Percentiles rank a stretch among this genome's conserved stretches.
phyloP scores from a whole-genome alignment of 768 basidiomycete species.

The Tylopilus intermedius region DNA sequence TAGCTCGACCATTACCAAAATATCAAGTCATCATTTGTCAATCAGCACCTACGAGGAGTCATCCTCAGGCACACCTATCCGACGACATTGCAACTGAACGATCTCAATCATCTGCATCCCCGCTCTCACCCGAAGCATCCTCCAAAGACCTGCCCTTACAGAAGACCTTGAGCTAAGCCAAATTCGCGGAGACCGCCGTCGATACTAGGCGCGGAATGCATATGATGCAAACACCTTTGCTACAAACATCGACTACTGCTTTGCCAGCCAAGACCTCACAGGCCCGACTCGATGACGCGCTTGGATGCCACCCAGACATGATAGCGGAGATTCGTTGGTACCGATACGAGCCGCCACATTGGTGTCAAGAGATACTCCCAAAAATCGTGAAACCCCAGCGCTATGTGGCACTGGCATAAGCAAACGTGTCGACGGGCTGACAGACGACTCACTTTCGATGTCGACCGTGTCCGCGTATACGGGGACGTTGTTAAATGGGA shows the following conservation, averaged over 20 bases:
- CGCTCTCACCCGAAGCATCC: too few relatives aligned
- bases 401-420: conserved; percentile 13
- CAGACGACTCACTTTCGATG: conserved; percentile 36
- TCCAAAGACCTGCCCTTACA: too few relatives aligned
- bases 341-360: conserved; percentile 22
- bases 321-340: conserved; percentile 27
- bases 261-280: conserved; percentile 41
- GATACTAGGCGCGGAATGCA: conserved; percentile 41
- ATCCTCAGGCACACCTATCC: too few relatives aligned
- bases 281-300: conserved; percentile 41
- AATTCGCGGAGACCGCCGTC: conserved; percentile 6
- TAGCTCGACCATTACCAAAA: too few relatives aligned
- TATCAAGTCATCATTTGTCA: too few relatives aligned
- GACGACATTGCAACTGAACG: too few relatives aligned
- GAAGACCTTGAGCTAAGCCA: too few relatives aligned
- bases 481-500: conserved; percentile 26
- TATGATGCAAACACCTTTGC: conserved; percentile 26
- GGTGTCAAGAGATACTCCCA: conserved; percentile 34
- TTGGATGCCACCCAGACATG: conserved; percentile 34
- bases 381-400: conserved; percentile 31
- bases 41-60: too few relatives aligned
- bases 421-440: background rate
- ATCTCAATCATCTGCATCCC: too few relatives aligned
- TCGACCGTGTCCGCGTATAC: conserved; percentile 39
- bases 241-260: conserved; percentile 19